Evolutionary conservation across 768 basidiomycete species (phyloP).

Genomic region (Lanmaoa pseudosensibilis): DNA sequence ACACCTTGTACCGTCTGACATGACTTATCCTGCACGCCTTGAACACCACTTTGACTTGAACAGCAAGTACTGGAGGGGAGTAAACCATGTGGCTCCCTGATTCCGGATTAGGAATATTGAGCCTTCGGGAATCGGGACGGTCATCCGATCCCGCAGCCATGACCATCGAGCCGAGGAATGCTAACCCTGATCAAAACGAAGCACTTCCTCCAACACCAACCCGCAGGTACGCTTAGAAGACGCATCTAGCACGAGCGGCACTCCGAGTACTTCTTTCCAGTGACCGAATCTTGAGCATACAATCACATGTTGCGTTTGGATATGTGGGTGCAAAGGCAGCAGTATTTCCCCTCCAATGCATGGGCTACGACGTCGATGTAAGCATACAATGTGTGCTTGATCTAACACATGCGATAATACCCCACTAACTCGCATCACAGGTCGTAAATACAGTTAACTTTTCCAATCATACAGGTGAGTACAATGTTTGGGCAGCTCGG

Average conservation of each 20-base stretch:
- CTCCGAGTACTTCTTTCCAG: constrained; percentile 11
- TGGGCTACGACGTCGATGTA: constrained; percentile 96
- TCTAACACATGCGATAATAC: neutral
- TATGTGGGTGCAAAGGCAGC: constrained; percentile 90
- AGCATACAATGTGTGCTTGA: constrained; percentile 25
- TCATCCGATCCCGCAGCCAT: neutral
- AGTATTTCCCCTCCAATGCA: constrained; percentile 73
- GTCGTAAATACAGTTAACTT: constrained; percentile 92
- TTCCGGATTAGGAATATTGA: constrained; percentile 8
- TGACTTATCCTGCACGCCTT: constrained; percentile 17
- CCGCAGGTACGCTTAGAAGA: constrained; percentile 8
- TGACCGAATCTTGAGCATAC: constrained; percentile 80
- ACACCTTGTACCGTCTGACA: constrained; percentile 65
- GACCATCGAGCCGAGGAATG: neutral
- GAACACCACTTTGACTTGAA: neutral
- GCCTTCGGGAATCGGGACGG: neutral
- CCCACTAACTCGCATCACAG: constrained; percentile 36
- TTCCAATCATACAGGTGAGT: constrained; percentile 86
- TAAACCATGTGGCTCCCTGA: constrained; percentile 3
- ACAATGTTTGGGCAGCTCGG: neutral
- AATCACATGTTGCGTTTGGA: constrained; percentile 91
- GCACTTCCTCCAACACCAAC: neutral
- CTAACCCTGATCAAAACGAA: neutral
- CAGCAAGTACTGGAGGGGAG: neutral
- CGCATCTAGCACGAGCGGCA: neutral